phyloP scores from a whole-genome alignment of 2,329 filamentous ascomycete genomes.

The Diaporthe sp. region DNA sequence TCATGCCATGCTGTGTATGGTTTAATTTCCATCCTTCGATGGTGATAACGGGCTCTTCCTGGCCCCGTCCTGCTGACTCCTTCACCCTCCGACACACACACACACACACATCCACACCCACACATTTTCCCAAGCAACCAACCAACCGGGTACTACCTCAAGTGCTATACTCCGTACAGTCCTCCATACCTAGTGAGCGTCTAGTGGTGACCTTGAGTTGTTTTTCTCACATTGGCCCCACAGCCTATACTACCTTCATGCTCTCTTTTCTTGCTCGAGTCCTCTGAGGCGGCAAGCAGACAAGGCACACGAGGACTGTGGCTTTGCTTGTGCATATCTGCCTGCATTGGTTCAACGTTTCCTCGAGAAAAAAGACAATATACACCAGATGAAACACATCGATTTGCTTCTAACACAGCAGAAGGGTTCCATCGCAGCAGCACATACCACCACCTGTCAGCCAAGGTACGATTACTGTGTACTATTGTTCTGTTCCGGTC shows the following conservation, averaged over 20 bases:
- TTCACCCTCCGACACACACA: background rate
- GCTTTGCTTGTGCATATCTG: constrained; percentile 8
- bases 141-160: background rate
- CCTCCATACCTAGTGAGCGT: background rate
- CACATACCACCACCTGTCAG: background rate
- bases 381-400: constrained; percentile 18
- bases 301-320: background rate
- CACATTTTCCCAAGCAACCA: background rate
- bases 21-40: constrained; percentile 24
- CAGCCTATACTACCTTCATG: background rate
- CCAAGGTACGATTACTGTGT: background rate
- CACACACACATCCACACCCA: background rate
- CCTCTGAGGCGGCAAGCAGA: too few species aligned
- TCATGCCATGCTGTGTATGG: background rate
- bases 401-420: background rate
- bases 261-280: background rate
- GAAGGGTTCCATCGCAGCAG: constrained; percentile 4
- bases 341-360: constrained; percentile 4
- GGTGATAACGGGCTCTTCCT: background rate
- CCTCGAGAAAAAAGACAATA: background rate
- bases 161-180: background rate
- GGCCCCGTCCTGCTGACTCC: background rate
- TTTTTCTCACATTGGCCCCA: background rate
- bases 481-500: background rate
- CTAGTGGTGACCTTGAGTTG: background rate